Base-by-base conservation (phyloP, 257 asterid species). In the Solanum boliviense region DNA sequence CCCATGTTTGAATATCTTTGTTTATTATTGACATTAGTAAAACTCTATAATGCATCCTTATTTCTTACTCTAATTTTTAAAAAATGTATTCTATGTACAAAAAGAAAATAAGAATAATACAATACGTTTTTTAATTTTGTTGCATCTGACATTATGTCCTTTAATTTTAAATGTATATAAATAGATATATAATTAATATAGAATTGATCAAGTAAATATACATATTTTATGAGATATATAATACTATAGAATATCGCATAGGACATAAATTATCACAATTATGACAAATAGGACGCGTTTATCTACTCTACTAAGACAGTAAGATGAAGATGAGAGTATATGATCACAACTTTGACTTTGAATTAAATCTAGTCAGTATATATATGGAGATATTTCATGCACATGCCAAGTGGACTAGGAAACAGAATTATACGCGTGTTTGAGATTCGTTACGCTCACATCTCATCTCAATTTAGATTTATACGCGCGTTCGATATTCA, bases 141-240 rank as follows among this genome's bases (percentile, higher is more conserved):
- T 48, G 21, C 21, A 15, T 48, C 0, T 48, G 8, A 15, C 0
- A 48, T 0, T 15, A 15, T 48, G 0, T 48, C 0, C 1, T 0
- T 48, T 5, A 48, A 48, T 5, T 48, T 48, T 48, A 0, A 15
- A 48, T 15, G 0, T 48, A 0, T 0, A 48, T 13, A 5, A 46
- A 0, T 13, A 13, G 1, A 46, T 46, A 46, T 46, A 13, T 46
- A 46, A 46, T 48, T 48, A 2, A 5, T 48, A 5, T 48, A 15
- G 0, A 48, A 15, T 48, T 48, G 0, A 46, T 4, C 21, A 46
- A 46, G 0, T 46, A 46, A 5, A 13, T 46, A 46, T 13, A 46
- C 0, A 46, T 13, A 4, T 46, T 46, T 0, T 46, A 46, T 5
- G 7, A 13, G 5, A 13, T 13, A 13, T 12, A 13, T 48, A 48